Evolutionary conservation across 805 yeast genomes (phyloP).

Genomic region (Kodamaea laetipori): DNA sequence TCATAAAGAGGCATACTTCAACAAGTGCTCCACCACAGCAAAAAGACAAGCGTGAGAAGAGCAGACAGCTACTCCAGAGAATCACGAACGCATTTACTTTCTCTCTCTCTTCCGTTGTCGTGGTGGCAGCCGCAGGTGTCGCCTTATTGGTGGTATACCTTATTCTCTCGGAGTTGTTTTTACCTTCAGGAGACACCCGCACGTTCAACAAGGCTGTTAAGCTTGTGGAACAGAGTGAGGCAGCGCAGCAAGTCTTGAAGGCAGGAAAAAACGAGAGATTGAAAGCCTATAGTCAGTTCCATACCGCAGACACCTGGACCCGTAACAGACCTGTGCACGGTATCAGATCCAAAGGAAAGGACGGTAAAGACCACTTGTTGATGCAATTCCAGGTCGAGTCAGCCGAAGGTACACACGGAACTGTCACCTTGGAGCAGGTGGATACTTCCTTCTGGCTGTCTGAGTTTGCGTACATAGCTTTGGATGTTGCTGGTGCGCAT

Average conservation of each 20-base stretch:
- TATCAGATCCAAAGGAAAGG: conserved; percentile 62
- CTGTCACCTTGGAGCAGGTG: conserved; percentile 78
- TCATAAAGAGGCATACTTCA: conserved; percentile 9
- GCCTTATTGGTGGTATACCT: conserved; percentile 71
- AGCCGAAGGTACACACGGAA: conserved; percentile 57
- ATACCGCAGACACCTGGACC: conserved; percentile 72
- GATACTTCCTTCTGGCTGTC: conserved; percentile 67
- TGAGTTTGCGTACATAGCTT: conserved; percentile 68
- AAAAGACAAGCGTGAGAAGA: conserved; percentile 41
- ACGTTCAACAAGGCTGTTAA: conserved; percentile 85
- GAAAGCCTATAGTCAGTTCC: conserved; percentile 78
- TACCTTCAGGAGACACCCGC: conserved; percentile 91
- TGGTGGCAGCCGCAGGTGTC: conserved; percentile 68
- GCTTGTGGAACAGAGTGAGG: conserved; percentile 67
- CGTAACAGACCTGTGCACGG: conserved; percentile 84
- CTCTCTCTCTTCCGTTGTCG: conserved; percentile 59
- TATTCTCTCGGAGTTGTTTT: conserved; percentile 73
- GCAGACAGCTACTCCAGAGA: conserved; percentile 45
- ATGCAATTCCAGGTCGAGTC: conserved; percentile 90
- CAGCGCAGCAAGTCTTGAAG: conserved; percentile 58
- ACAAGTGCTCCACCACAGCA: conserved; percentile 28
- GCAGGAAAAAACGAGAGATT: conserved; percentile 59
- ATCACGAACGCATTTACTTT: conserved; percentile 62
- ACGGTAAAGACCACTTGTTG: conserved; percentile 76
- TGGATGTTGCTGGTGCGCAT: conserved; percentile 72